A percentile compares a stretch with the other conserved stretches of the same genome.
Conservation (phyloP, 495 filamentous ascomycete species). For the Daldinia bambusicola region DNA sequence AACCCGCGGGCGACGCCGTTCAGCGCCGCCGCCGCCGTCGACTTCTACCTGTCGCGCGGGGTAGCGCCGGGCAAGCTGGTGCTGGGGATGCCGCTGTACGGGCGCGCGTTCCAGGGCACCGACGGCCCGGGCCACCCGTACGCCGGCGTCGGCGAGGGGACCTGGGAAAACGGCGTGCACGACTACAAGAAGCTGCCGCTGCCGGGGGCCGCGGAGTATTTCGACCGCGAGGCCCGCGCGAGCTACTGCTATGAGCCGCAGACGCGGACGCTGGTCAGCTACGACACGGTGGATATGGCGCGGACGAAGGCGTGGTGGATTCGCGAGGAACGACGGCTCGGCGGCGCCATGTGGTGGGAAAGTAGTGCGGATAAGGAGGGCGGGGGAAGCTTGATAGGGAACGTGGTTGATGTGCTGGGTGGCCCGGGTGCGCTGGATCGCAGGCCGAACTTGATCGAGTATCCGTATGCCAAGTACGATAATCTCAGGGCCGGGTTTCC, state of each 20-base stretch:
- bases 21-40: slow-evolving; percentile 73
- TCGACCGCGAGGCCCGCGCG: slow-evolving; percentile 67
- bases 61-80: slow-evolving; percentile 77
- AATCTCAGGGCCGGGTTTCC: slow-evolving; percentile 73
- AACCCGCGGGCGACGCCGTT: slow-evolving; percentile 77
- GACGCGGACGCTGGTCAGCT: slow-evolving; percentile 74
- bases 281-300: slow-evolving; percentile 78
- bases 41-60: slow-evolving; percentile 72
- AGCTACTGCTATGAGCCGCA: slow-evolving; percentile 76
- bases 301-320: slow-evolving; percentile 77
- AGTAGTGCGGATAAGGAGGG: slow-evolving; percentile 79
- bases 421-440: slow-evolving; percentile 65
- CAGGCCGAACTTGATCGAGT: slow-evolving; percentile 73
- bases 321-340: slow-evolving; percentile 65
- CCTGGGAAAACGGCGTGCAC: slow-evolving; percentile 88
- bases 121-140: slow-evolving; percentile 75
- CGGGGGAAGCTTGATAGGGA: slow-evolving; percentile 74
- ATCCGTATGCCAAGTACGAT: slow-evolving; percentile 82
- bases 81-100: slow-evolving; percentile 92
- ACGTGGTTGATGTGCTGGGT: slow-evolving; percentile 68
- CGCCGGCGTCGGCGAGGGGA: slow-evolving; percentile 75
- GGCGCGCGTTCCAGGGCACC: slow-evolving; percentile 83
- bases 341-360: slow-evolving; percentile 98
- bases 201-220: slow-evolving; percentile 61
- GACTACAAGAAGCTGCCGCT: slow-evolving; percentile 80